Base-by-base conservation (phyloP, 768 basidiomycete species). In the Leccinum subgranulosum region DNA sequence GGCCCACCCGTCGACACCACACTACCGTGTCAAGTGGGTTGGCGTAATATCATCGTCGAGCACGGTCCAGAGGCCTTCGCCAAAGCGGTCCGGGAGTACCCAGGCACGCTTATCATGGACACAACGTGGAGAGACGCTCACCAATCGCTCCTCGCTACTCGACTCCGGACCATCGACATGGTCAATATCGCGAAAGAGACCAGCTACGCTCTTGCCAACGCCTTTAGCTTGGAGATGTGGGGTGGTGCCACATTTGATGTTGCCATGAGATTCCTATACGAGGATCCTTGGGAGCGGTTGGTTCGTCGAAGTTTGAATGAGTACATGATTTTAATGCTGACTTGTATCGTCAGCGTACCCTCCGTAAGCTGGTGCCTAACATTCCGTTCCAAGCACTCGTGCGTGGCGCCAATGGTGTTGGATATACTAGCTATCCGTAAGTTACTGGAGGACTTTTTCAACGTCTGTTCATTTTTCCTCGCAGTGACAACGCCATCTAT, bases 121-220 rank as follows among this genome's bases (percentile, higher is more conserved):
- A 98, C 96, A 28, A 98, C 96, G 2, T 98, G 97, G 96, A 91
- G 97, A 73, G 97, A 99, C 69, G 97, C 97, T 23, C 97, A 99
- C 73, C 97, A 99, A 74, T 97, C 94, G 28, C 82, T 99, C 34
- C 85, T 99, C 55, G 97, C 97, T 48, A 99, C 97, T 28, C 90
- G 97, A 60, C 81, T 99, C 51, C 86, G 97, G 61, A 98, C 97
- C 10, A 86, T 89, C 61, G 97, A 99, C 69, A 98, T 98, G 86
- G 92, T 86, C 64, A 98, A 97, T 76, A 98, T 99, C 61, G 97
- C 97, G 53, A 97, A 92, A 74, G 94, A 97, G 81, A 98, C 97
- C 1, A 92, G 90, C 69, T 89, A 91, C 72, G 96, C 96, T 2
- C 81, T 99, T 45, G 85, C 92, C 25, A 98, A 98, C 69, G 92